Percentiles rank a stretch among this genome's conserved stretches.
phyloP scores from a whole-genome alignment of 768 basidiomycete genomes.

The Pholiota microspora region DNA sequence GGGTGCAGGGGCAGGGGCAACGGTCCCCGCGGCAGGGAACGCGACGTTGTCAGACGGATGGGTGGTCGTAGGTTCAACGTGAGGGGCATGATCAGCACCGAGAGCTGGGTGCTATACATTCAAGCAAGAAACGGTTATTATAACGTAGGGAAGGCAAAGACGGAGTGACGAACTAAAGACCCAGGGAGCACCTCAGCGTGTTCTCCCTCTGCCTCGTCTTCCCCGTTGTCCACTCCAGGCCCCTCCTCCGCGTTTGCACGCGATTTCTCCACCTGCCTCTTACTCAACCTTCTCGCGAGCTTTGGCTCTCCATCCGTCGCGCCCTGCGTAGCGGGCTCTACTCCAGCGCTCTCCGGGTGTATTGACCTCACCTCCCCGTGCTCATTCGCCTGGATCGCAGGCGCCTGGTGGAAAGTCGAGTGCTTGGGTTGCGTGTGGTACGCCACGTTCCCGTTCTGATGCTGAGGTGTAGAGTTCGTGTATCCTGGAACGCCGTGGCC shows the following conservation, averaged over 20 bases:
- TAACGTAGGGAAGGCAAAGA: too few species aligned
- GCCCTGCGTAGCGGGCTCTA: not conserved
- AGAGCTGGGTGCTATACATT: too few species aligned
- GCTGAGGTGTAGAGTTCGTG: not conserved
- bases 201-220: not conserved
- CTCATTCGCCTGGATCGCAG: not conserved
- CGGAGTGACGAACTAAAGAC: too few species aligned
- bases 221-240: not conserved
- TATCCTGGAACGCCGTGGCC: not conserved
- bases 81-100: too few species aligned
- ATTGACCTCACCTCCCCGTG: not conserved
- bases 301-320: not conserved
- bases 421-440: not conserved
- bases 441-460: not conserved
- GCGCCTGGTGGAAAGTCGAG: not conserved
- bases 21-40: too few species aligned
- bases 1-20: too few species aligned
- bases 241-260: not conserved
- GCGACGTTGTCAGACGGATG: too few species aligned
- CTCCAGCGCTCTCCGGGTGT: not conserved
- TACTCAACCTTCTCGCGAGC: constrained; percentile 10
- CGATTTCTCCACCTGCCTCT: constrained; percentile 22
- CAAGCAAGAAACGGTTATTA: too few species aligned
- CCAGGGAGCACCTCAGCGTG: too few species aligned
- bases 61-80: too few species aligned